Percentiles rank a stretch among this genome's conserved stretches.
phyloP scores from a whole-genome alignment of 345 rosid species.

The Gynandropsis gynandra region DNA sequence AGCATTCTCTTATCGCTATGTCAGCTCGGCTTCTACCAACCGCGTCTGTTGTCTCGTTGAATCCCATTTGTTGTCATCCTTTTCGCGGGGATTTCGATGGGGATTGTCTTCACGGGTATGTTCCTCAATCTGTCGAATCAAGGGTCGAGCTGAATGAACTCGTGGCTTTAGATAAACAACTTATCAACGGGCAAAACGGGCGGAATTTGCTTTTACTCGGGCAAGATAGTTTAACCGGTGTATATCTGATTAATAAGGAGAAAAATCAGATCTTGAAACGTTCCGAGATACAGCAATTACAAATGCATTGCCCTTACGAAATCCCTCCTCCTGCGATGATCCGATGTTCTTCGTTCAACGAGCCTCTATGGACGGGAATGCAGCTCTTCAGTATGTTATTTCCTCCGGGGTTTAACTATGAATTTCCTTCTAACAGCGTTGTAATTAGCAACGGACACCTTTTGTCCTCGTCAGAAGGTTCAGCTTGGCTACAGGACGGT shows the following conservation, averaged over 20 bases:
- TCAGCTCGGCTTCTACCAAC: slow-evolving; percentile 65
- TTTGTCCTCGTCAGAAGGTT: slow-evolving; percentile 51
- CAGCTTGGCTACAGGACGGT: slow-evolving; percentile 65
- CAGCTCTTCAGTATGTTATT: slow-evolving; percentile 76
- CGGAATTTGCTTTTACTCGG: slow-evolving; percentile 60
- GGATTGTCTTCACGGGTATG: slow-evolving; percentile 89
- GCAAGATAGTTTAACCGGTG: slow-evolving; percentile 81
- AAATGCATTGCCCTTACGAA: slow-evolving; percentile 54
- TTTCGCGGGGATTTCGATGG: slow-evolving; percentile 96
- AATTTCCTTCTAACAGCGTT: slow-evolving; percentile 36
- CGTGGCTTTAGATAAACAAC: slow-evolving; percentile 70
- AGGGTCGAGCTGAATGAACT: slow-evolving; percentile 78
- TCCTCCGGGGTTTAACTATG: slow-evolving; percentile 57
- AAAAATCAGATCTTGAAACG: slow-evolving; percentile 36
- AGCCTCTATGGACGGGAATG: slow-evolving; percentile 72
- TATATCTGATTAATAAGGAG: slow-evolving; percentile 60
- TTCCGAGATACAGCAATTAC: slow-evolving; percentile 70
- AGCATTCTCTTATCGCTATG: slow-evolving; percentile 77
- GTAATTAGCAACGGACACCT: slow-evolving; percentile 54
- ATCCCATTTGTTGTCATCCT: slow-evolving; percentile 83
- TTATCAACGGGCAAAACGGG: slow-evolving; percentile 69
- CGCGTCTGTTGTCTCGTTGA: slow-evolving; percentile 64
- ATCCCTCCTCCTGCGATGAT: slow-evolving; percentile 40
- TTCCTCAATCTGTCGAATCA: slow-evolving; percentile 74
- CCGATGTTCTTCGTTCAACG: slow-evolving; percentile 33